Percentiles rank a stretch among this genome's conserved stretches.
Conservation (phyloP, 225 moss, liverwort and hornwort genomes). For the Sphagnum tenellum region DNA sequence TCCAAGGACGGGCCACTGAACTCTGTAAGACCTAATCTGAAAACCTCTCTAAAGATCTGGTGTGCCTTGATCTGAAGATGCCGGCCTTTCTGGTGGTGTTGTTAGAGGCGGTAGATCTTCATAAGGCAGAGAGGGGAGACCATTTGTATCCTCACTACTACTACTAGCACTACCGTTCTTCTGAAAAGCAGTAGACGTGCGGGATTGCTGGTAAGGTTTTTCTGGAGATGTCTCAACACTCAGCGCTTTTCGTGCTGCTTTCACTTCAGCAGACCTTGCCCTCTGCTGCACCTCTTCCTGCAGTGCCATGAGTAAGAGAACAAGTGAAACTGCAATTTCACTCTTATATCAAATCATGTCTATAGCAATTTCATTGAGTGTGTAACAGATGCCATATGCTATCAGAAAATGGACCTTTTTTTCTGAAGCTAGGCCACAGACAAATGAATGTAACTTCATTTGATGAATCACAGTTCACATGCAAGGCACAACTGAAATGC, state of each 20-base stretch:
- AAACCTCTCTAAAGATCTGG: conserved; percentile 17
- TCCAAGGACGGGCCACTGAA: too few relatives aligned
- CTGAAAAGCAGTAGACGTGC: not conserved
- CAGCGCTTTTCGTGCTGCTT: conserved; percentile 64
- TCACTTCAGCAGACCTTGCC: conserved; percentile 52
- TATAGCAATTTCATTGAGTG: too few relatives aligned
- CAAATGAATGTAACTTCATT: too few relatives aligned
- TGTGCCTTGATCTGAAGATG: conserved; percentile 27
- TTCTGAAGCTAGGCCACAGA: too few relatives aligned
- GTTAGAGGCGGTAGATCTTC: conserved; percentile 29
- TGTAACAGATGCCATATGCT: too few relatives aligned
- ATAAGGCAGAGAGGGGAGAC: conserved; percentile 47
- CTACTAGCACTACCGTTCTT: conserved; percentile 27
- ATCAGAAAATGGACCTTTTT: too few relatives aligned
- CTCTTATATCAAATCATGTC: too few relatives aligned
- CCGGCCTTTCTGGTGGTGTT: conserved; percentile 13
- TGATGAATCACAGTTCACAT: too few relatives aligned
- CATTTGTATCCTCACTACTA: conserved; percentile 21
- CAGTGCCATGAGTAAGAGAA: not conserved
- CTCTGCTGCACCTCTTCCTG: conserved; percentile 92
- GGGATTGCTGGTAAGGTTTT: not conserved
- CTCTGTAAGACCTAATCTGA: too few relatives aligned
- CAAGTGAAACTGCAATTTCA: too few relatives aligned
- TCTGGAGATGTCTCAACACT: conserved; percentile 8
- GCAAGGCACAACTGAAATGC: too few relatives aligned